Percentiles rank a stretch among this genome's conserved stretches.
phyloP scores from a whole-genome alignment of 2,329 filamentous ascomycete genomes.

The Fusarium sp. region DNA sequence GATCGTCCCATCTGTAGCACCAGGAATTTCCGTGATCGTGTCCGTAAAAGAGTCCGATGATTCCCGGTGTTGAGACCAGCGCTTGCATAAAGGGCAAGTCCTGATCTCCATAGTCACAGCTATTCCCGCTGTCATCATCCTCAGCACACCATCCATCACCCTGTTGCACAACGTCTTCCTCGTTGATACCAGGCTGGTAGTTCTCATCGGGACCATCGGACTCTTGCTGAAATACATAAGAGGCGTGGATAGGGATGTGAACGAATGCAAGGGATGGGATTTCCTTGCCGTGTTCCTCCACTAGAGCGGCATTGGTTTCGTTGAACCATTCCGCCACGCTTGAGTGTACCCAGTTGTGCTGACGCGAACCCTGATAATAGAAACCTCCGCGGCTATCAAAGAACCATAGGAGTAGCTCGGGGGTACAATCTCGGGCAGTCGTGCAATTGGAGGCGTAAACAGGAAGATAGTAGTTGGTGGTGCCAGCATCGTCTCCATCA shows the following conservation, averaged over 20 bases:
- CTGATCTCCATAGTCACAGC: conserved; percentile 60
- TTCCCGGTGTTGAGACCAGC: conserved; percentile 63
- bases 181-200: conserved; percentile 59
- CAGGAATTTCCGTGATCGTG: conserved; percentile 75
- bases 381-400: conserved; percentile 75
- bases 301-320: conserved; percentile 41
- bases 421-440: conserved; percentile 46
- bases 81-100: conserved; percentile 74
- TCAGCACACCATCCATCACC: conserved; percentile 60
- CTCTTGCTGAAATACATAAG: conserved; percentile 53
- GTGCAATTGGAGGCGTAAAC: conserved; percentile 55
- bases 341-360: conserved; percentile 58
- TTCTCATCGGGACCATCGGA: conserved; percentile 49
- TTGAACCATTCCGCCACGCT: conserved; percentile 61
- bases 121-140: conserved; percentile 48
- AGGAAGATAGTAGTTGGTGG: conserved; percentile 62
- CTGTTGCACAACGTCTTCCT: conserved; percentile 58
- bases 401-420: conserved; percentile 73
- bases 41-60: conserved; percentile 71
- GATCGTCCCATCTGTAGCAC: conserved; percentile 64
- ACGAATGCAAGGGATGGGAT: conserved; percentile 63
- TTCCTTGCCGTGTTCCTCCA: conserved; percentile 45
- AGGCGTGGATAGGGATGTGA: conserved; percentile 61
- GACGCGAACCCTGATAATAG: conserved; percentile 56
- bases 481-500: conserved; percentile 49